Evolutionary conservation across 345 rosid species (phyloP), one percentile per base, ranked within the genome.

Genomic region (Brassica juncea): DNA sequence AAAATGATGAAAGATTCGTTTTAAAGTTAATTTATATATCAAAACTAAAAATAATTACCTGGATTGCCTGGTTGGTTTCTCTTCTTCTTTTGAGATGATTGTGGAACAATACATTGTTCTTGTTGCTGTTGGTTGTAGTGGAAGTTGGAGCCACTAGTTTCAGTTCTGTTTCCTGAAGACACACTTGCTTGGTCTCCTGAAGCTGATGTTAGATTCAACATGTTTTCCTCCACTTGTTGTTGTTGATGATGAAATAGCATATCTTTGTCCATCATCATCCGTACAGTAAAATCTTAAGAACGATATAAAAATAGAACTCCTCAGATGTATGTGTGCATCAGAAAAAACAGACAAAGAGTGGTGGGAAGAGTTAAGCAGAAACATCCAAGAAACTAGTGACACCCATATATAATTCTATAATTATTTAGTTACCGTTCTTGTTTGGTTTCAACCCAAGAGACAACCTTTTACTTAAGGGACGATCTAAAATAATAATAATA

Each of bases 1-100:
- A 67, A 58, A 69, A 70, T 80, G 25, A 23, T 23, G 25, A 23
- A 23, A 23, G 25, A 68, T 35, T 70, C 66, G 1, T 31, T n/a
- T 49, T 58, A 4, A 11, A 27, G 58, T 0, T 28, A 16, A 58
- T 4, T 23, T 23, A 23, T 23, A 23, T 23, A 23, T 23, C 25
- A 23, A 23, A 23, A 23, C 25, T 23, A 5, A 7, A 6, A 30
- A 10, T 15, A 6, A 15, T 6, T 72, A 94, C 97, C 99, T 86
- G 99, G 99, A 72, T 92, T 94, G 66, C 97, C 99, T 4, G 99
- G 97, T 64, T 87, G 84, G 81, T 92, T 94, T 80, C 99, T 85
- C 80, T 89, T 94, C 80, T 80, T 89, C 81, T 92, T 94, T 0
- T 32, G 60, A 69, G 83, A 70, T 63, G 71, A 8, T 57, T 68